A percentile compares a stretch with the other conserved stretches of the same genome.
Evolutionary conservation across 345 rosid genomes (phyloP).

Genomic region (Populus deltoides): DNA sequence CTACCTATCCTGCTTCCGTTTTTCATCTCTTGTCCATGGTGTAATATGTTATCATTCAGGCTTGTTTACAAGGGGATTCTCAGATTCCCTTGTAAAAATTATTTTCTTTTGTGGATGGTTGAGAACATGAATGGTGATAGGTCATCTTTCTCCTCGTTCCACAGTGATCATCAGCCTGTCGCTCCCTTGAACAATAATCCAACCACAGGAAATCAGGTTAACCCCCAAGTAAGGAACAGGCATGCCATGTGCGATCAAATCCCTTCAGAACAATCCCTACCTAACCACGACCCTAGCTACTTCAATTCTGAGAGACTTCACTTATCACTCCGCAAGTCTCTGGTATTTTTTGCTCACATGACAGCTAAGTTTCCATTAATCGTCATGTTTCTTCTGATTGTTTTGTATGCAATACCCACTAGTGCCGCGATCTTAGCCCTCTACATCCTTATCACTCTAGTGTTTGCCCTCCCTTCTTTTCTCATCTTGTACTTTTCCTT

Average conservation of each 20-base stretch:
- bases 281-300: background rate
- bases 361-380: conserved; percentile 93
- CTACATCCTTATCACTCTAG: conserved; percentile 72
- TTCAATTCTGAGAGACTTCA: conserved; percentile 42
- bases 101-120: conserved; percentile 93
- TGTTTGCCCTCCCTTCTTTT: conserved; percentile 87
- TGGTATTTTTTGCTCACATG: conserved; percentile 69
- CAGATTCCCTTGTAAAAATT: conserved; percentile 82
- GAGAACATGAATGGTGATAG: conserved; percentile 84
- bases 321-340: conserved; percentile 59
- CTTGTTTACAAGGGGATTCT: conserved; percentile 70
- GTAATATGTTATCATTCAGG: conserved; percentile 79
- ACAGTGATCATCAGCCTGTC: conserved; percentile 12
- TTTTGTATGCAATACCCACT: conserved; percentile 83
- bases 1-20: conserved; percentile 85
- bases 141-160: too few species aligned
- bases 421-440: conserved; percentile 77
- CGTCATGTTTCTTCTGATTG: conserved; percentile 73
- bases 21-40: conserved; percentile 94
- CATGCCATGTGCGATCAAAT: background rate
- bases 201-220: conserved; percentile 22
- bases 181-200: conserved; percentile 8
- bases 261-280: conserved; percentile 16
- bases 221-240: too few species aligned
- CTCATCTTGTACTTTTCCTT: conserved; percentile 83